Base-by-base conservation (phyloP, 208 protist species). In the Acanthamoeba culbertsoni region DNA sequence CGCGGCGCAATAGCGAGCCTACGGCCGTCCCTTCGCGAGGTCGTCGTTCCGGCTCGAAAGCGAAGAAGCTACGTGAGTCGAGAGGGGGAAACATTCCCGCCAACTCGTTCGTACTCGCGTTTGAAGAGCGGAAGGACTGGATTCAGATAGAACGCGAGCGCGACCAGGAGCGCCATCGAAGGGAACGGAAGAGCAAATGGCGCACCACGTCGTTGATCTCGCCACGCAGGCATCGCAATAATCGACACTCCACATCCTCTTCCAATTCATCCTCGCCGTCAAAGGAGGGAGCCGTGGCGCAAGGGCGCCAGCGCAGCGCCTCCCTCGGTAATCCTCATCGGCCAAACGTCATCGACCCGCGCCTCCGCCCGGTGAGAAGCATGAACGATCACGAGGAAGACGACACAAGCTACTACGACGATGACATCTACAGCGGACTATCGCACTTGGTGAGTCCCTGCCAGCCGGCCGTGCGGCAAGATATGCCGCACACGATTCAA, bases 81-180 rank as follows among this genome's bases (percentile, higher is more conserved):
- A 37, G 63, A 28, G 43, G 63, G 10, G 45, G 71, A 18, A 12
- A 18, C 7, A 82, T n/a, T 16, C n/a, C 37, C 6, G 23, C 37
- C 20, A 48, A n/a, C 35, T 82, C 71, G 71, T 82, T 82, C 42
- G 71, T 82, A 43, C 71, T 82, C n/a, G 37, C 71, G n/a, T 82
- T 82, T 40, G 71, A 82, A 31, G 71, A 82, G 45, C 71, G 71
- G 42, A 82, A 82, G 71, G 71, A 82, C 26, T n/a, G 31, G 26
- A 53, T 14, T n/a, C 71, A 82, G 71, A 37, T 82, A 14, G 71
- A 37, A 0, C 71, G 71, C 43, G 71, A 82, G 71, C 68, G 40
- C 16, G 68, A 79, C n/a, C n/a, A n/a, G 35, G 26, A 55, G 71
- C n/a, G 28, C n/a, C n/a, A 82, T 18, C n/a, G 23, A n/a, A 4